A percentile compares a stretch with the other conserved stretches of the same genome.
Conservation (phyloP, 169 alveolate species). For the Theileria annulata region DNA sequence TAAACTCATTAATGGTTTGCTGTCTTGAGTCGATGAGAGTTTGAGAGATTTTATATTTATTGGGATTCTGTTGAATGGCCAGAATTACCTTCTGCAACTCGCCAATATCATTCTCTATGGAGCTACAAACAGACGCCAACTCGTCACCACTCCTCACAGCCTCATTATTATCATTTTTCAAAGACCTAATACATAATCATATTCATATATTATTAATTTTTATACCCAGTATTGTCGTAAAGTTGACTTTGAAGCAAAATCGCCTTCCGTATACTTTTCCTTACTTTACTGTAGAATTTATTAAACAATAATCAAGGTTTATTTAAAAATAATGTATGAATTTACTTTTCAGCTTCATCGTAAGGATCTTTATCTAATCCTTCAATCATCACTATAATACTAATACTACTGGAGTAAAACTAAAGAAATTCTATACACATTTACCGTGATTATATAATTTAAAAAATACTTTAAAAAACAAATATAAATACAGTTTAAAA, state of each 20-base stretch:
- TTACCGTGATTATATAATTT: background rate
- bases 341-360: constrained; percentile 66
- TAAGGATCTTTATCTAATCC: constrained; percentile 43
- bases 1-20: constrained; percentile 51
- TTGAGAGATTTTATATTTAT: constrained; percentile 42
- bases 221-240: constrained; percentile 36
- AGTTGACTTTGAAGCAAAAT: constrained; percentile 57
- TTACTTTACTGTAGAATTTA: constrained; percentile 32
- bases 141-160: constrained; percentile 39
- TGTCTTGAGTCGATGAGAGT: constrained; percentile 39
- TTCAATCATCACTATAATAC: constrained; percentile 14
- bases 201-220: background rate
- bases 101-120: constrained; percentile 47
- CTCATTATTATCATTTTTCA: constrained; percentile 4
- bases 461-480: background rate
- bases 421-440: background rate
- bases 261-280: constrained; percentile 55
- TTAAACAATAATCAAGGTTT: background rate
- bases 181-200: background rate
- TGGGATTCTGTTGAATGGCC: constrained; percentile 33
- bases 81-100: constrained; percentile 67
- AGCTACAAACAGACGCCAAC: constrained; percentile 36
- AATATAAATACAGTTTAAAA: background rate
- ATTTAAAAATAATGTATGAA: background rate
- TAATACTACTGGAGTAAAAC: background rate